phyloP scores from a whole-genome alignment of 192 early-diverging fungal genomes.

The Coemansia sp. region DNA sequence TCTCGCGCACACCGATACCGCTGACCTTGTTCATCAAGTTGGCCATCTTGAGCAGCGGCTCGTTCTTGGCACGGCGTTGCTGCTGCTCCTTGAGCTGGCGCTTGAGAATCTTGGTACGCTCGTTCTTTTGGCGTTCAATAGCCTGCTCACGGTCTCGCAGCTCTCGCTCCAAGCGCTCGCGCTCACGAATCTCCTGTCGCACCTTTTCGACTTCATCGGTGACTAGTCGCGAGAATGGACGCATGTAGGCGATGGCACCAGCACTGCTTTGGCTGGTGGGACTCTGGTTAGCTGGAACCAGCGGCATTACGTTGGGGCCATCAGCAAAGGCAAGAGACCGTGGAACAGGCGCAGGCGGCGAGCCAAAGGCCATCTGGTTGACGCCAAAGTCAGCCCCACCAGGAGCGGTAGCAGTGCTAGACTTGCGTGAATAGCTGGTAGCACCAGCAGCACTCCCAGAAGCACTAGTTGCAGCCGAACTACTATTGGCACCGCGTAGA shows the following conservation, averaged over 20 bases:
- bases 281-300: not conserved
- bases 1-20: conserved; percentile 34
- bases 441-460: not conserved
- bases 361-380: conserved; percentile 32
- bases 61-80: conserved; percentile 60
- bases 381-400: conserved; percentile 12
- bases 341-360: conserved; percentile 49
- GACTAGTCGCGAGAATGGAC: conserved; percentile 58
- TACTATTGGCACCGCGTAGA: conserved; percentile 24
- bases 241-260: conserved; percentile 16
- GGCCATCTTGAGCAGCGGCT: conserved; percentile 60
- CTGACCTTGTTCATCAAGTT: conserved; percentile 56
- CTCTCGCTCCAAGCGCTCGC: conserved; percentile 66
- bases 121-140: conserved; percentile 53
- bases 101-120: conserved; percentile 59
- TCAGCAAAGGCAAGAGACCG: conserved; percentile 43
- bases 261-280: not conserved
- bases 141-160: conserved; percentile 59
- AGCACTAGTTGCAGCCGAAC: not conserved
- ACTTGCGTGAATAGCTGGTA: conserved; percentile 28
- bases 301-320: conserved; percentile 15
- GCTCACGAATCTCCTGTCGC: conserved; percentile 68
- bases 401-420: conserved; percentile 11
- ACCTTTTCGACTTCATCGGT: conserved; percentile 66
- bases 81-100: conserved; percentile 59